Conservation (phyloP, 2,329 filamentous ascomycete genomes). For the Fusarium sp. region DNA sequence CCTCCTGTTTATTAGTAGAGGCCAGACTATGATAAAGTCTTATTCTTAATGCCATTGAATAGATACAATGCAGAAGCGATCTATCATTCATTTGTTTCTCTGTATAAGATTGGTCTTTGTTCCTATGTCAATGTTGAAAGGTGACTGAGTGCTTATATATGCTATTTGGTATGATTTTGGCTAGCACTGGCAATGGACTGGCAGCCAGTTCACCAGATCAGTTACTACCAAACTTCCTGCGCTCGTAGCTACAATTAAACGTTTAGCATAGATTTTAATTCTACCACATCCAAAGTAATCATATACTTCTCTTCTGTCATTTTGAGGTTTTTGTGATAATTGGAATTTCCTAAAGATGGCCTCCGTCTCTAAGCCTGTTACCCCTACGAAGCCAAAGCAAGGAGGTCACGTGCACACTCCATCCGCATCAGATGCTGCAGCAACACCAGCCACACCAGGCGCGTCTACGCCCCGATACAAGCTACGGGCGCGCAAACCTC, state of each 20-base stretch:
- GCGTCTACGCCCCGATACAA: conserved; percentile 39
- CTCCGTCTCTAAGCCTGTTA: not conserved
- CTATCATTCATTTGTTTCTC: not conserved
- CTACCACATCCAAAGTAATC: not conserved
- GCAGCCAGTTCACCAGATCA: not conserved
- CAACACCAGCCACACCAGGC: conserved; percentile 32
- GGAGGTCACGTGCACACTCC: conserved; percentile 30
- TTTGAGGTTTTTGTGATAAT: not conserved
- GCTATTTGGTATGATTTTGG: not conserved
- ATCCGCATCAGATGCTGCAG: conserved; percentile 10
- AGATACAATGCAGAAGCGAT: conserved; percentile 36
- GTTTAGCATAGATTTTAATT: rapidly evolving
- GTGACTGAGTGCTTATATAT: not conserved
- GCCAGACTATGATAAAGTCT: conserved; percentile 31
- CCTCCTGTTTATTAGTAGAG: conserved; percentile 16
- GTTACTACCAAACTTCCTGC: not conserved
- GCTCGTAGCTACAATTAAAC: not conserved
- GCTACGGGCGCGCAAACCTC: conserved; percentile 44
- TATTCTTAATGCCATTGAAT: conserved; percentile 46
- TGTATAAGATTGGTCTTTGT: not conserved
- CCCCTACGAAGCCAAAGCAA: conserved; percentile 17
- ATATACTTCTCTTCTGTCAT: not conserved
- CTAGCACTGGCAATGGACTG: conserved; percentile 3
- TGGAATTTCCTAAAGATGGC: not conserved
- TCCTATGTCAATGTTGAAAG: not conserved